phyloP scores from a whole-genome alignment of 2,329 filamentous ascomycete genomes.

The Fusarium pseudonygamai region DNA sequence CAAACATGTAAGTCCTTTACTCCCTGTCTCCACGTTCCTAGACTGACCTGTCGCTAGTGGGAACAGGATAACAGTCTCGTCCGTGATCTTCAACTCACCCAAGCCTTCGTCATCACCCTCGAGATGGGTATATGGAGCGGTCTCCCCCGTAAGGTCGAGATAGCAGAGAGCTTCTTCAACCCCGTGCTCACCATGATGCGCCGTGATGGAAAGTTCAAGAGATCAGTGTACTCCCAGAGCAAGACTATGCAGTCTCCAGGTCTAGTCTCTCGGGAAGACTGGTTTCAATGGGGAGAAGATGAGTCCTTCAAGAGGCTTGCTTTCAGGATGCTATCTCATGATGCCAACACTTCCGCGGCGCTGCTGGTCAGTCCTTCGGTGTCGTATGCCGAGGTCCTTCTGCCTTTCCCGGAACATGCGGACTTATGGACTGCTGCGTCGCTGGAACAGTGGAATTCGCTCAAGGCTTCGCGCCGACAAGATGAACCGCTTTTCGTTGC shows the following conservation, averaged over 20 bases:
- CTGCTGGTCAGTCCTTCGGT: constrained; percentile 44
- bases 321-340: constrained; percentile 43
- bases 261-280: constrained; percentile 28
- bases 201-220: constrained; percentile 46
- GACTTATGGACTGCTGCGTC: constrained; percentile 41
- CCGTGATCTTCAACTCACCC: constrained; percentile 45
- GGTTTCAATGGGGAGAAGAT: constrained; percentile 43
- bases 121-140: constrained; percentile 52
- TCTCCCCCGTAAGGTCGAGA: constrained; percentile 50
- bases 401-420: constrained; percentile 36
- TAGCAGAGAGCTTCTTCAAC: constrained; percentile 51
- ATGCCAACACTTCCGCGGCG: constrained; percentile 44
- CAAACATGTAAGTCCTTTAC: constrained; percentile 15
- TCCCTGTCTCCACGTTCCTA: neutral
- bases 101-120: constrained; percentile 48
- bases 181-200: constrained; percentile 50
- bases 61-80: constrained; percentile 48
- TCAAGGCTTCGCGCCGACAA: neutral
- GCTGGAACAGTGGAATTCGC: constrained; percentile 41
- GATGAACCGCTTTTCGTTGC: neutral
- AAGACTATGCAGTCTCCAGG: neutral
- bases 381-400: constrained; percentile 45
- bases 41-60: constrained; percentile 13
- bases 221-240: constrained; percentile 31
- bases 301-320: constrained; percentile 47